Evolutionary conservation across 2,329 filamentous ascomycete genomes (phyloP).

Genomic region (Stagonosporopsis chrysanthemi): DNA sequence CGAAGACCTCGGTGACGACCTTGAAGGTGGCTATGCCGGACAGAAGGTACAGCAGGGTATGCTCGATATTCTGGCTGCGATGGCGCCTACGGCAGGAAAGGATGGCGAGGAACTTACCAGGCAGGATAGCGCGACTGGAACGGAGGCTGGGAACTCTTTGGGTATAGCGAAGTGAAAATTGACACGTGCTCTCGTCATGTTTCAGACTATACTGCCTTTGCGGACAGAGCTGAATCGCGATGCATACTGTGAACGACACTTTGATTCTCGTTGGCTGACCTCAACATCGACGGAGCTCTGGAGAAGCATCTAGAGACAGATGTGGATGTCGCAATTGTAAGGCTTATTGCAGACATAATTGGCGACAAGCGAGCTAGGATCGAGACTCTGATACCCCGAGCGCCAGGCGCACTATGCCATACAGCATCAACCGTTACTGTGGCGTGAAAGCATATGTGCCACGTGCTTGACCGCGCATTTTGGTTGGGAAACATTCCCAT

Average conservation of each 20-base stretch:
- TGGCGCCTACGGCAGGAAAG: neutral
- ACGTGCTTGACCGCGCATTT: no score
- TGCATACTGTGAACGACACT: neutral
- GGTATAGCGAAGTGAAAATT: slow-evolving; percentile 1
- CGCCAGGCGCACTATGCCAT: no score
- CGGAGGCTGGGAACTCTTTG: neutral
- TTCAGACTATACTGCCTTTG: neutral
- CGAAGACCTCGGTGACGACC: slow-evolving; percentile 31
- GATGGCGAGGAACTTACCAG: neutral
- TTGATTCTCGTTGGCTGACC: neutral
- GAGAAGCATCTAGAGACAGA: neutral
- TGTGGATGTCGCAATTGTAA: neutral
- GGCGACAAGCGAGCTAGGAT: neutral
- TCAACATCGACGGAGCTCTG: neutral
- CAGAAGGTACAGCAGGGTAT: slow-evolving; percentile 6
- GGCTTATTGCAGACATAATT: neutral
- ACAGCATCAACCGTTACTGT: no score
- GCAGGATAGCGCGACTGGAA: slow-evolving; percentile 12
- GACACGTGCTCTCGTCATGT: neutral
- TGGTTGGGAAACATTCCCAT: no score
- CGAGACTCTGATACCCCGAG: no score
- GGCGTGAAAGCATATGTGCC: no score
- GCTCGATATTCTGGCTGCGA: slow-evolving; percentile 4
- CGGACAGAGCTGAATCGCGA: neutral
- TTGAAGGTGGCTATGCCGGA: slow-evolving; percentile 25